Conservation (phyloP, 352 stramenopile genomes). For the Phytophthora sojae region DNA sequence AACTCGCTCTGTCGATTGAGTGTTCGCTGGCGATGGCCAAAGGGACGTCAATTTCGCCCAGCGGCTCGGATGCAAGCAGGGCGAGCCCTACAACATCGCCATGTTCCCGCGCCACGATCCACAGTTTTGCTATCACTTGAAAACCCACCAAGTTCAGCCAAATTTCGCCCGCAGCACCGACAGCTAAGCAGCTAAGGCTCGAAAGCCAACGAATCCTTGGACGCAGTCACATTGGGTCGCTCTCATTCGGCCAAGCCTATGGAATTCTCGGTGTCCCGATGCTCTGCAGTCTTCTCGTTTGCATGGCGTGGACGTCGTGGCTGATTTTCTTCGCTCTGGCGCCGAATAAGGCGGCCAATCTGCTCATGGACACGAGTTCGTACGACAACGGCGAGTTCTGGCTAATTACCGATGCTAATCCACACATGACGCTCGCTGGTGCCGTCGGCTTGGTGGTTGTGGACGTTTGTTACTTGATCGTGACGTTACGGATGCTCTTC, state of each 20-base stretch:
- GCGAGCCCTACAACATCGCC: background rate
- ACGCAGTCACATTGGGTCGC: background rate
- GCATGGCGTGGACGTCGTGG: conserved; percentile 27
- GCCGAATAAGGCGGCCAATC: conserved; percentile 32
- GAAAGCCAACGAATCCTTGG: background rate
- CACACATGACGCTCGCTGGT: background rate
- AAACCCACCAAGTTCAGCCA: background rate
- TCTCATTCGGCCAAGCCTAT: conserved; percentile 19
- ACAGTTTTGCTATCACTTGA: background rate
- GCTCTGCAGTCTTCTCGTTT: conserved; percentile 17
- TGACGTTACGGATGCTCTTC: conserved; percentile 31
- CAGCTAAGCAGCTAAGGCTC: background rate
- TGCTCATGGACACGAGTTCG: conserved; percentile 33
- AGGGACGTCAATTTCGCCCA: background rate
- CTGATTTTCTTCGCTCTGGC: conserved; percentile 23
- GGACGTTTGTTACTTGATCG: conserved; percentile 17
- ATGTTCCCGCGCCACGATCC: background rate
- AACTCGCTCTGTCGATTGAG: background rate
- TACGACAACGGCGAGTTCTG: conserved; percentile 37
- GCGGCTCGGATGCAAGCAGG: background rate
- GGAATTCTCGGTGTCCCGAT: conserved; percentile 23
- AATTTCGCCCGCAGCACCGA: conserved; percentile 1
- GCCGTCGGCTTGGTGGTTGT: conserved; percentile 19
- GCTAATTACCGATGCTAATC: conserved; percentile 22
- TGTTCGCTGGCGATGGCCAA: background rate